Evolutionary conservation across 306 rosid species (phyloP).

Genomic region (Trifolium dubium): DNA sequence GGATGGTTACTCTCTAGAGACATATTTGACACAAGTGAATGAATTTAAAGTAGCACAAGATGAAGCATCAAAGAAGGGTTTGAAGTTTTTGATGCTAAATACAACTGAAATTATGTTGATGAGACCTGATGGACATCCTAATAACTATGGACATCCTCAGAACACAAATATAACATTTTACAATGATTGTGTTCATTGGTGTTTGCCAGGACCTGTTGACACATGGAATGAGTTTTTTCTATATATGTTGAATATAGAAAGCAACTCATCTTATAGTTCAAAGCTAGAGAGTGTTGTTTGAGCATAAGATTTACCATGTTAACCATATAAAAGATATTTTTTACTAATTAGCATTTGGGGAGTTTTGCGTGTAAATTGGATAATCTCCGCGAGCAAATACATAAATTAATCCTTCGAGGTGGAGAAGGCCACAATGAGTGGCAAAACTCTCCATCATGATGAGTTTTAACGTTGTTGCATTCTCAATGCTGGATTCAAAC

Average conservation of each 20-base stretch:
- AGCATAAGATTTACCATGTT: conserved; percentile 18
- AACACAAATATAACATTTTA: conserved; percentile 45
- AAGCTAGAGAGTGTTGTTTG: conserved; percentile 33
- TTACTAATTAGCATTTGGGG: neutral
- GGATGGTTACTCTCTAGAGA: conserved; percentile 47
- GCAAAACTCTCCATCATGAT: neutral
- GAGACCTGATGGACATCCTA: conserved; percentile 97
- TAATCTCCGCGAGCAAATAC: neutral
- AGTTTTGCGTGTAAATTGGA: neutral
- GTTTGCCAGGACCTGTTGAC: conserved; percentile 94
- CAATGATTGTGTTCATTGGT: conserved; percentile 98
- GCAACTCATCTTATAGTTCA: conserved; percentile 29
- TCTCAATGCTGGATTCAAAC: neutral
- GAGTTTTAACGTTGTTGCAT: neutral
- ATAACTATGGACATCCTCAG: conserved; percentile 56
- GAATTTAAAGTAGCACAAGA: conserved; percentile 61
- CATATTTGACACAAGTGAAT: conserved; percentile 57
- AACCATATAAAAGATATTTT: neutral
- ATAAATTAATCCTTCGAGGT: neutral
- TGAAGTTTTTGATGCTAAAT: conserved; percentile 60
- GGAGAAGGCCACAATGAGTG: neutral
- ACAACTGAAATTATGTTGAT: conserved; percentile 74
- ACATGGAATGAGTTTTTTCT: conserved; percentile 89
- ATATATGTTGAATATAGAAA: conserved; percentile 53
- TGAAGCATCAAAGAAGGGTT: conserved; percentile 52